Percentiles rank a stretch among this genome's conserved stretches.
Evolutionary conservation across 129 eudicot species (phyloP).

Genomic region (Glebionis coronaria): DNA sequence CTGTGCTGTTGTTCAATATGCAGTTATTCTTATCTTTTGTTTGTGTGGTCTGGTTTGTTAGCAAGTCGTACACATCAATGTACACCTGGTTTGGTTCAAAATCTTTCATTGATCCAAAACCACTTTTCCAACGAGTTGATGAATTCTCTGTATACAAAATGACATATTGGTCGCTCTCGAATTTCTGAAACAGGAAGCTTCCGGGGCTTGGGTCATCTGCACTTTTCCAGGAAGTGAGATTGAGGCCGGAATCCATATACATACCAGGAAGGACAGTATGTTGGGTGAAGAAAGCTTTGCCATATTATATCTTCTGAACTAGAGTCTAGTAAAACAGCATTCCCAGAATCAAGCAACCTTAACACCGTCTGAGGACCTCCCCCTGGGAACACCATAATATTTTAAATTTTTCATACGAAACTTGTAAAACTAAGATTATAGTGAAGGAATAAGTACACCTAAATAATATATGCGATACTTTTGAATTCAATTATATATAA

Average conservation of each 20-base stretch:
- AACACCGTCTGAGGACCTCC: conserved; percentile 17
- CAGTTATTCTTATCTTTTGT: not conserved
- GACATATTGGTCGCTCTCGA: not conserved
- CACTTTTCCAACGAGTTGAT: conserved; percentile 9
- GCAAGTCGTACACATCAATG: not conserved
- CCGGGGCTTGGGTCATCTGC: conserved; percentile 46
- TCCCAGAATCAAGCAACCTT: conserved; percentile 42
- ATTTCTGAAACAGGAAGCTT: conserved; percentile 28
- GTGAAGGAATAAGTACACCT: too few species aligned
- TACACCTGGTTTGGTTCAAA: conserved; percentile 14
- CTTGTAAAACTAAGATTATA: not conserved
- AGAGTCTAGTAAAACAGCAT: conserved; percentile 32
- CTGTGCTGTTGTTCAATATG: too few species aligned
- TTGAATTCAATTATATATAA: too few species aligned
- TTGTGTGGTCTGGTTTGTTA: not conserved
- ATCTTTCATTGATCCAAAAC: not conserved
- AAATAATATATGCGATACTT: too few species aligned
- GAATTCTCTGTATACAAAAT: not conserved
- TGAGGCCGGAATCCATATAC: conserved; percentile 24
- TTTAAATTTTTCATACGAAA: not conserved
- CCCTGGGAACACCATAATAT: not conserved
- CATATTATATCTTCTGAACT: conserved; percentile 8
- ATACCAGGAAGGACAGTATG: conserved; percentile 66
- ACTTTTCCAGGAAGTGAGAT: conserved; percentile 51
- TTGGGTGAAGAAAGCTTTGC: conserved; percentile 47